phyloP scores from a whole-genome alignment of 164 flowering plant species.

The Warburgia ugandensis region DNA sequence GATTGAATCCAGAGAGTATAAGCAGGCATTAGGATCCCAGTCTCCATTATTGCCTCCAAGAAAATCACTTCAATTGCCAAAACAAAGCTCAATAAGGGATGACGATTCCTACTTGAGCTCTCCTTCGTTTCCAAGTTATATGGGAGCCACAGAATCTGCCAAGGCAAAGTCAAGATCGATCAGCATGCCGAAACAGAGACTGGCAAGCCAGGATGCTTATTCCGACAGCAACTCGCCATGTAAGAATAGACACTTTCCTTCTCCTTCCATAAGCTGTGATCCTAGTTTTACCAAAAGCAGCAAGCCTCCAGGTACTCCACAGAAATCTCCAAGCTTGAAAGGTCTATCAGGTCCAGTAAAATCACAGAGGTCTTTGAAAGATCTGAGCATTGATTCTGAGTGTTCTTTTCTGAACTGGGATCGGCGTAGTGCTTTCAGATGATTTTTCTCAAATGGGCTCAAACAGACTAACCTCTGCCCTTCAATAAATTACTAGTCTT shows the following conservation, averaged over 20 bases:
- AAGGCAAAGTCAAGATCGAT: constrained; percentile 61
- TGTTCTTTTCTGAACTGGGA: constrained; percentile 19
- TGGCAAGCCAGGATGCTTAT: constrained; percentile 22
- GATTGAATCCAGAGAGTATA: constrained; percentile 17
- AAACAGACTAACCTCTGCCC: constrained; percentile 1
- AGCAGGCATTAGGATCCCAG: too few species aligned
- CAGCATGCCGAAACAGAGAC: constrained; percentile 68
- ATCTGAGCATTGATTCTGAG: constrained; percentile 20
- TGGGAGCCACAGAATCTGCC: constrained; percentile 70
- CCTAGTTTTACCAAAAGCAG: constrained; percentile 7
- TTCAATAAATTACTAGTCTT: neutral
- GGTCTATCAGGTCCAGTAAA: constrained; percentile 16
- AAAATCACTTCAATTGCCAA: constrained; percentile 29
- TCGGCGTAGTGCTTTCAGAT: constrained; percentile 9
- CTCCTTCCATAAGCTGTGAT: constrained; percentile 37
- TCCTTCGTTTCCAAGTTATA: constrained; percentile 53
- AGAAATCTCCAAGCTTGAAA: constrained; percentile 20
- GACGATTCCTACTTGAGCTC: constrained; percentile 32
- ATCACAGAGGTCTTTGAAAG: constrained; percentile 12
- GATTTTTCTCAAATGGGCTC: constrained; percentile 3
- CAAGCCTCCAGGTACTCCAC: constrained; percentile 18
- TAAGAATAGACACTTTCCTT: constrained; percentile 25
- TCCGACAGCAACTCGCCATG: constrained; percentile 28
- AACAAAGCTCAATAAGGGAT: constrained; percentile 21
- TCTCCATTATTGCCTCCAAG: constrained; percentile 25